Base-by-base conservation (phyloP, 352 stramenopile genomes). In the Phytophthora pistaciae region DNA sequence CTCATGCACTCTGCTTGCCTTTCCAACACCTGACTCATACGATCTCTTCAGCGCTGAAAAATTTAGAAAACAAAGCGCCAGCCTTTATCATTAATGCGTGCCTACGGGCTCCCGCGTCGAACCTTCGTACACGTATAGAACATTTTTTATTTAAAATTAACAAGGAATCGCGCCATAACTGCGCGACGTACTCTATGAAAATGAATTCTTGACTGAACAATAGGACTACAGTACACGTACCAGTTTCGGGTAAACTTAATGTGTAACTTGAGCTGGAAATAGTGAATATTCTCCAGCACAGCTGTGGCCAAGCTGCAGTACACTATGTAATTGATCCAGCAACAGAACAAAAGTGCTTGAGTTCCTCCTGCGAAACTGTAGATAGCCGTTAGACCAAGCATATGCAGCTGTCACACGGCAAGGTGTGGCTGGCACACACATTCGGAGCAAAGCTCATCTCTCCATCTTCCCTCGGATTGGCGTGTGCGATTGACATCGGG, bases 401-500 rank as follows among this genome's bases (percentile, higher is more conserved):
- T n/a, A 49, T 49, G 40, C n/a, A 20, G 46, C 44, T 76, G 69
- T 72, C 69, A 54, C 69, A 76, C 69, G 69, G 21, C 10, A 31
- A 46, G 5, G 53, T 74, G 53, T 70, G 56, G 64, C 60, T 58
- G 27, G 50, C 56, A 44, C 29, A 21, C 48, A 36, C 29, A 36
- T 65, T 59, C 64, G 16, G 44, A 53, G 61, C 68, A 77, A 77
- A 77, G 64, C 69, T 61, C 48, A 56, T 18, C 27, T 48, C 48
- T 13, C 9, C 64, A 77, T 77, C 69, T 77, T 77, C 46, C 46
- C 8, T 29, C 38, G 7, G 63, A 76, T 68, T 56, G 55, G 64
- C 3, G 56, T 16, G 67, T 74, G 25, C 62, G 53, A 67, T 75
- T 61, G 68, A 59, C 50, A 68, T 27, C 44, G 44, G 33, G 21